A percentile compares a stretch with the other conserved stretches of the same genome.
These are phyloP conservation scores for Arachnomyces sp. DNA, from an alignment of 2,329 filamentous ascomycete species.

Conservation along the genomic window DNA sequence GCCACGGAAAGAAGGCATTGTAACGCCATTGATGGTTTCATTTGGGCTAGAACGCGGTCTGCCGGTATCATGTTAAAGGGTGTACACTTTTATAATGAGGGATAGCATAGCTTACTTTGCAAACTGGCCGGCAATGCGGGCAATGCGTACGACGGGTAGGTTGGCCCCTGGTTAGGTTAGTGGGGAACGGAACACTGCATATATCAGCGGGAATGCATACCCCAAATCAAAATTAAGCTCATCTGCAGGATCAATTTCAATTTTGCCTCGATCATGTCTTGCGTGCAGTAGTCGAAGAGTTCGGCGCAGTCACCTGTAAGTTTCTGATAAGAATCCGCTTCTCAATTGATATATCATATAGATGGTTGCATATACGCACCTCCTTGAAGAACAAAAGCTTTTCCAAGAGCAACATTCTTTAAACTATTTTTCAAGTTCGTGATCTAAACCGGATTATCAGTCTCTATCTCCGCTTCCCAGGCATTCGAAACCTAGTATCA, in stretches of 20 bases:
- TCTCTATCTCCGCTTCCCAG: conserved; percentile 2
- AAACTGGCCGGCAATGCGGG: conserved; percentile 94
- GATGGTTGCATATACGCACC: conserved; percentile 40
- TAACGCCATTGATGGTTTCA: conserved; percentile 69
- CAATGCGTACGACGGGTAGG: conserved; percentile 83
- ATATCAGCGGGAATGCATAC: conserved; percentile 46
- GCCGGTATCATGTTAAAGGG: not conserved
- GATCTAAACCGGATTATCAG: conserved; percentile 44
- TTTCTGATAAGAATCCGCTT: not conserved
- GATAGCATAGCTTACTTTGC: conserved; percentile 57
- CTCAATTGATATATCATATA: not conserved
- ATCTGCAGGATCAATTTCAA: conserved; percentile 96
- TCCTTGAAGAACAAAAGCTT: conserved; percentile 89
- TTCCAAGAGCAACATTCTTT: conserved; percentile 78
- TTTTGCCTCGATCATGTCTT: conserved; percentile 85
- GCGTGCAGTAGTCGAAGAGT: conserved; percentile 92
- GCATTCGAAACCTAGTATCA: conserved; percentile 6
- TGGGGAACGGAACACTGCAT: conserved; percentile 23
- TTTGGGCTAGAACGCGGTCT: conserved; percentile 76
- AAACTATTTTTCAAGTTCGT: conserved; percentile 68
- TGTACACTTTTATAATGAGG: no score
- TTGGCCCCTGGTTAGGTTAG: conserved; percentile 40
- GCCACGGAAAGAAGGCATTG: conserved; percentile 84
- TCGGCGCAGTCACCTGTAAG: conserved; percentile 71
- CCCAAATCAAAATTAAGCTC: conserved; percentile 93